These are phyloP conservation scores for Mentha longifolia DNA, from an alignment of 257 asterid genomes.

Conservation along the genomic window DNA sequence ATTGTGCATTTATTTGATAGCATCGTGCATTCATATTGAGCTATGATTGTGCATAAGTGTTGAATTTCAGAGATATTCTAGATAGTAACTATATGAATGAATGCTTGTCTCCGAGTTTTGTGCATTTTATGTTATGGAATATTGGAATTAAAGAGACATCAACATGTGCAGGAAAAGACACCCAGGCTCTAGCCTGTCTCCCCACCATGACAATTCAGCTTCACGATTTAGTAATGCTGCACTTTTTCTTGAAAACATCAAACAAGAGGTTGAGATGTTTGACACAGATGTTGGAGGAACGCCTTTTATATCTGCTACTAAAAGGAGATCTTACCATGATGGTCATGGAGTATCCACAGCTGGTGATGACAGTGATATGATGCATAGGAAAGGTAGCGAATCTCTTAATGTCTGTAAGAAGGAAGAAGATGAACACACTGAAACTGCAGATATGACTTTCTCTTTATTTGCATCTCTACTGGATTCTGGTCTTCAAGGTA, in stretches of 20 bases:
- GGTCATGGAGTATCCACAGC: slow-evolving; percentile 43
- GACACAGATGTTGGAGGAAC: slow-evolving; percentile 53
- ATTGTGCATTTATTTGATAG: neutral
- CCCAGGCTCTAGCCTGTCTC: slow-evolving; percentile 66
- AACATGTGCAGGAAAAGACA: slow-evolving; percentile 67
- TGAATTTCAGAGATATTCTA: no score
- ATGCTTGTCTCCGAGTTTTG: neutral
- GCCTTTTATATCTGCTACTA: slow-evolving; percentile 51
- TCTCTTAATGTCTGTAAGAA: slow-evolving; percentile 73
- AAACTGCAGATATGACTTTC: slow-evolving; percentile 67
- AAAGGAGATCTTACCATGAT: slow-evolving; percentile 58
- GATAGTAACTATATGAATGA: neutral
- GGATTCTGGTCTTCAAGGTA: slow-evolving; percentile 94
- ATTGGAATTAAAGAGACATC: slow-evolving; percentile 20
- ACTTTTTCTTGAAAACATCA: slow-evolving; percentile 82
- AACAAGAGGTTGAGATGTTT: slow-evolving; percentile 73
- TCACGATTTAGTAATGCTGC: slow-evolving; percentile 81
- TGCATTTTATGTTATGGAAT: slow-evolving; percentile 14
- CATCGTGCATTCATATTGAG: neutral
- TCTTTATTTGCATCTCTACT: slow-evolving; percentile 84
- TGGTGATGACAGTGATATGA: slow-evolving; percentile 45
- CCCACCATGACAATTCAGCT: slow-evolving; percentile 65
- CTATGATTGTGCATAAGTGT: neutral
- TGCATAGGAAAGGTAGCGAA: slow-evolving; percentile 59
- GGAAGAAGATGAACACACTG: slow-evolving; percentile 67